Base-by-base conservation (phyloP, 225 moss, liverwort and hornwort species). In the Physcomitrellopsis africana region DNA sequence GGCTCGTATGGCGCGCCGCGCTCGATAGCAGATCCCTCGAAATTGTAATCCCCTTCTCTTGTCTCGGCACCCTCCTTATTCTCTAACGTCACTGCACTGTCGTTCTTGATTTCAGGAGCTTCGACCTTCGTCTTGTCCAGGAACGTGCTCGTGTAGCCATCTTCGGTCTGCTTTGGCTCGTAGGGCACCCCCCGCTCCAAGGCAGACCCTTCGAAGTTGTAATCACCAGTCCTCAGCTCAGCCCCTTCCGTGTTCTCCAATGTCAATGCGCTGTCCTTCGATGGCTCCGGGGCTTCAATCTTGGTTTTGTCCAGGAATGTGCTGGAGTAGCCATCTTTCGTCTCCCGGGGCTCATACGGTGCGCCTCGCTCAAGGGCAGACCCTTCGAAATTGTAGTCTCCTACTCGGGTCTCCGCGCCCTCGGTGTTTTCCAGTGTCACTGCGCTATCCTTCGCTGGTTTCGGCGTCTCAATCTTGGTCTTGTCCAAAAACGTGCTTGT, bases 201-300 rank as follows among this genome's bases (percentile, higher is more conserved):
- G 0, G 54, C 81, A n/a, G 83, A 86, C 18, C 86, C 86, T 29
- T 81, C 57, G 79, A 84, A 86, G 53, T 83, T 83, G 76, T 81
- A 86, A 51, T 87, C 84, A 11, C 79, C 58, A 24, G 24, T 63
- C 77, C 76, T 37, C 32, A 7, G 32, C 32, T 26, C 71, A 13
- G 42, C 59, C 0, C 45, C 71, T 29, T 47, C 60, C 4, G 43
- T 72, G 11, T 72, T 72, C 2, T 58, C 71, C 59, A 72, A 59
- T 5, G 60, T 72, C 23, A 72, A 3, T 18, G 61, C 60, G 45
- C 72, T 61, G 14, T 72, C 72, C 9, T n/a, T 27, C 24, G 14
- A 26, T 46, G 60, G 47, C 23, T 72, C 72, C 7, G 72, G 72
- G 59, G 60, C 61, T 49, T 61, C n/a, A 49, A 60, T 72, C 29